phyloP scores from a whole-genome alignment of 2,329 filamentous ascomycete genomes.

The Stachybotrys chlorohalonatus region DNA sequence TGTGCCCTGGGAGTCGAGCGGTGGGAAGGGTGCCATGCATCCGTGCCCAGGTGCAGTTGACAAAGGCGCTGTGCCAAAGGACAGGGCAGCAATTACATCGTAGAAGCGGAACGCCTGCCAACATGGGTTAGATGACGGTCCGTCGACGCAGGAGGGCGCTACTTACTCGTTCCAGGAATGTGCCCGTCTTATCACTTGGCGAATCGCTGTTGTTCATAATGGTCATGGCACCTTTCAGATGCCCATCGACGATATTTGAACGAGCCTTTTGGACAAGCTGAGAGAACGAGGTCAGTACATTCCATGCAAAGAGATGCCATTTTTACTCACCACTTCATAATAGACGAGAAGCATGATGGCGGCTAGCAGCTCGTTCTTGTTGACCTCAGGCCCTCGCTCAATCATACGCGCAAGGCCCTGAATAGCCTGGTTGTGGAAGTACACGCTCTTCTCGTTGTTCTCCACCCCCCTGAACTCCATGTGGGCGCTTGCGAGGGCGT shows the following conservation, averaged over 20 bases:
- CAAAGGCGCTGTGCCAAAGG: slow-evolving; percentile 48
- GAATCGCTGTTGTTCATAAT: slow-evolving; percentile 44
- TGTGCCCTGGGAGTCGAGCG: slow-evolving; percentile 31
- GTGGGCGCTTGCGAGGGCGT: slow-evolving; percentile 76
- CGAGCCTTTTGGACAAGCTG: slow-evolving; percentile 52
- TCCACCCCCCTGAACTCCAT: slow-evolving; percentile 56
- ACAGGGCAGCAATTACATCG: slow-evolving; percentile 55
- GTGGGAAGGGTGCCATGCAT: slow-evolving; percentile 36
- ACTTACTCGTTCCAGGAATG: slow-evolving; percentile 50
- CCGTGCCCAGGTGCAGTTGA: slow-evolving; percentile 38
- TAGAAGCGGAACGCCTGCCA: slow-evolving; percentile 55
- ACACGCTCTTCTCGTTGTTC: slow-evolving; percentile 44
- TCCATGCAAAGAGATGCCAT: background rate
- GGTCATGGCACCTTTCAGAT: slow-evolving; percentile 52
- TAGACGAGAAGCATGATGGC: slow-evolving; percentile 55
- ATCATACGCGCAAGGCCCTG: slow-evolving; percentile 49
- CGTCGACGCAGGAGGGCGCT: background rate
- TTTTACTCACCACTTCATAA: slow-evolving; percentile 50
- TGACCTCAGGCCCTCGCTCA: slow-evolving; percentile 37
- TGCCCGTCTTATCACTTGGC: slow-evolving; percentile 38
- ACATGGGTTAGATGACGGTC: slow-evolving; percentile 7
- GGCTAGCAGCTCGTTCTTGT: slow-evolving; percentile 49
- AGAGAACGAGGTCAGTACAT: slow-evolving; percentile 4
- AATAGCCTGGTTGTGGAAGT: slow-evolving; percentile 51
- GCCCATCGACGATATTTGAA: slow-evolving; percentile 51